Evolutionary conservation across 306 rosid species (phyloP).

Genomic region (Calophaca sinica): DNA sequence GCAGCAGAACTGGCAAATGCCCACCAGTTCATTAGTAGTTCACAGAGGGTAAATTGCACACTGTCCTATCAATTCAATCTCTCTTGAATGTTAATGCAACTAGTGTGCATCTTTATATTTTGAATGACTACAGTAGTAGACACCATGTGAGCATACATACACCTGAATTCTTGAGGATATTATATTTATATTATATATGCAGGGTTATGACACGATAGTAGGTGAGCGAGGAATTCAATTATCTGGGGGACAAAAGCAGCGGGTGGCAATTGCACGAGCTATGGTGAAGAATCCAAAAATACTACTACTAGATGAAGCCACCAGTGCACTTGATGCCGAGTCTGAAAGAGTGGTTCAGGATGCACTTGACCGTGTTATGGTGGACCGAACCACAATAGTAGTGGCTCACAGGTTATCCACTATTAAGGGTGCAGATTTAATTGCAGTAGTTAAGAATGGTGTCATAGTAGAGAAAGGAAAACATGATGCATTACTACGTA

Average conservation of each 20-base stretch:
- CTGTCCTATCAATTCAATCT: conserved; percentile 5
- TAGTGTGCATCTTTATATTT: conserved; percentile 2
- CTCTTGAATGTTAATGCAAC: not conserved
- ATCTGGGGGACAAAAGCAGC: conserved; percentile 87
- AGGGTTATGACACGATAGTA: conserved; percentile 71
- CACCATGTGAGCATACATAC: not conserved
- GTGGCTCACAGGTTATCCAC: conserved; percentile 78
- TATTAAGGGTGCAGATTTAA: conserved; percentile 65
- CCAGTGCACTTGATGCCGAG: conserved; percentile 90
- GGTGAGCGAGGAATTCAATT: conserved; percentile 79
- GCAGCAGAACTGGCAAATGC: conserved; percentile 73
- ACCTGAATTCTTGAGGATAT: conserved; percentile 2
- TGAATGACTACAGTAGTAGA: not conserved
- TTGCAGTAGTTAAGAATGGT: conserved; percentile 77
- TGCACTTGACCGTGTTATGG: conserved; percentile 74
- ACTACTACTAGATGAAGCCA: conserved; percentile 76
- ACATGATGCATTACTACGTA: conserved; percentile 63
- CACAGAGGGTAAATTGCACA: conserved; percentile 60
- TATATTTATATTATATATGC: conserved; percentile 9
- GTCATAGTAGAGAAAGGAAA: conserved; percentile 73
- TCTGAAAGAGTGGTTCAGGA: conserved; percentile 79
- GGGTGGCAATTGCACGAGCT: conserved; percentile 83
- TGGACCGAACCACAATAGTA: conserved; percentile 65
- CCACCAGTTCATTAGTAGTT: conserved; percentile 67
- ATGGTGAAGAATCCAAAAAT: conserved; percentile 70